Evolutionary conservation across 2,329 filamentous ascomycete genomes (phyloP).

Genomic region (Colletotrichum nymphaeae): DNA sequence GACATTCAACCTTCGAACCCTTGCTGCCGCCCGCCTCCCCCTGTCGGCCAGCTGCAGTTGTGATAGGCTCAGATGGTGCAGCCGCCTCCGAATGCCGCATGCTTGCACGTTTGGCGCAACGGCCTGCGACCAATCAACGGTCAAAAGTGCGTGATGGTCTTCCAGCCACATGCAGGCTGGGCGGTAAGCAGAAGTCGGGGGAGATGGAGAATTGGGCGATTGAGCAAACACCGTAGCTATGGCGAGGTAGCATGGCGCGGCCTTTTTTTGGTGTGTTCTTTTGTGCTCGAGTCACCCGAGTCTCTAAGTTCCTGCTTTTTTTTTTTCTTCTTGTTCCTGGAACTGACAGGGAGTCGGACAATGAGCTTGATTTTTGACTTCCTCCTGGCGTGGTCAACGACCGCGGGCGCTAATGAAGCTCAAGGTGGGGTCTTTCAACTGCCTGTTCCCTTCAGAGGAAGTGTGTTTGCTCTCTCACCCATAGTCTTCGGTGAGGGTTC

Average conservation of each 20-base stretch:
- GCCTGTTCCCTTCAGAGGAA: neutral
- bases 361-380: neutral
- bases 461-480: neutral
- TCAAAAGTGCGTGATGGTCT: slow-evolving; percentile 50
- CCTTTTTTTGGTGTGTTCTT: neutral
- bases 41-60: slow-evolving; percentile 35
- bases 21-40: slow-evolving; percentile 37
- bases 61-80: slow-evolving; percentile 44
- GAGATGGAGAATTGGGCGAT: slow-evolving; percentile 3
- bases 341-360: neutral
- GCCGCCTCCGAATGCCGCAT: slow-evolving; percentile 33
- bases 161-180: slow-evolving; percentile 54
- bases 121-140: slow-evolving; percentile 52
- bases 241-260: slow-evolving; percentile 33
- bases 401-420: neutral
- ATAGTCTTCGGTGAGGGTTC: neutral
- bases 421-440: neutral
- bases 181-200: slow-evolving; percentile 52
- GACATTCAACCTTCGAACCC: slow-evolving; percentile 45
- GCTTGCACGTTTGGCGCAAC: slow-evolving; percentile 40
- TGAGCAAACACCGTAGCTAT: slow-evolving; percentile 4
- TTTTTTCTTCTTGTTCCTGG: neutral
- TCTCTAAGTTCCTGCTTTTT: neutral
- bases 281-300: slow-evolving; percentile 15
- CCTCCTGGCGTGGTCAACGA: neutral